A percentile compares a stretch with the other conserved stretches of the same genome.
Conservation (phyloP, 352 stramenopile species). For the Globisporangium spiculum region DNA sequence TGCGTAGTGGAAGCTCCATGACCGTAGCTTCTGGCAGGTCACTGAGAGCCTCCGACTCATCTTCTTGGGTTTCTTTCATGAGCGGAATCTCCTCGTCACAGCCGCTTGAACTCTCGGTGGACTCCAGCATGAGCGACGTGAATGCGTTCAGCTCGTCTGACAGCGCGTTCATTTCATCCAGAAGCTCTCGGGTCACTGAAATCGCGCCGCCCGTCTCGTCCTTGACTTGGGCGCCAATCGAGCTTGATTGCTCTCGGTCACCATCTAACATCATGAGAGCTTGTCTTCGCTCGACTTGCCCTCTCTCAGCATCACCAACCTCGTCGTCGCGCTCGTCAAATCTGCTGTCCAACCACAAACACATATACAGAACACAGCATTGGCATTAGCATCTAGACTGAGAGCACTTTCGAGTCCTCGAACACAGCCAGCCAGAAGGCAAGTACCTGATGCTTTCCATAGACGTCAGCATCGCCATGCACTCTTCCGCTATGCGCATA, state of each 20-base stretch:
- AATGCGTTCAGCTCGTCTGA: conserved; percentile 25
- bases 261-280: background rate
- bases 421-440: background rate
- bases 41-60: no score
- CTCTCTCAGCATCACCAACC: background rate
- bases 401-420: background rate
- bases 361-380: background rate
- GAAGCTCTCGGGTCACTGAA: conserved; percentile 3
- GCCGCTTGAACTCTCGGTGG: background rate
- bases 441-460: conserved; percentile 18
- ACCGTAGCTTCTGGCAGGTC: background rate
- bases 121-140: conserved; percentile 14
- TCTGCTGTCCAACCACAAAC: background rate
- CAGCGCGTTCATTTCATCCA: conserved; percentile 16
- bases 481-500: conserved; percentile 7
- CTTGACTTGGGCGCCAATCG: no score
- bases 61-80: background rate
- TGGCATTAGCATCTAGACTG: background rate
- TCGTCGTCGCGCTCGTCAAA: background rate
- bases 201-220: background rate
- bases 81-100: background rate
- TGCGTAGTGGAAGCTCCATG: background rate
- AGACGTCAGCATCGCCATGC: conserved; percentile 21
- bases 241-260: background rate
- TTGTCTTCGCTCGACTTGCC: background rate